A percentile compares a stretch with the other conserved stretches of the same genome.
Evolutionary conservation across 2,329 filamentous ascomycete genomes (phyloP).

Genomic region (Paecilomyces fulvus): DNA sequence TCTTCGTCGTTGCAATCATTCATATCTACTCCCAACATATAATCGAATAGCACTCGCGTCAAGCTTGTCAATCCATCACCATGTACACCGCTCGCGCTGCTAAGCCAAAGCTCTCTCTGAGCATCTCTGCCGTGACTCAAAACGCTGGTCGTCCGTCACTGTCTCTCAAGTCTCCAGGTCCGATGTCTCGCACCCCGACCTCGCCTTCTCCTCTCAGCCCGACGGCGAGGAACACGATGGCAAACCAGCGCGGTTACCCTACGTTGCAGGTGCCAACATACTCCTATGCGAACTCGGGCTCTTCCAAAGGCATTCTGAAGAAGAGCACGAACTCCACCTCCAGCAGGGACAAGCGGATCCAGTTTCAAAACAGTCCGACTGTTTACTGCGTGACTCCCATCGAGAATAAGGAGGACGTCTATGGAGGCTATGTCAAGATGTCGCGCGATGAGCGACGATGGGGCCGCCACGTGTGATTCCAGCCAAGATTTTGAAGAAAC

Average conservation of each 20-base stretch:
- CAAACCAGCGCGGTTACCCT: conserved; percentile 31
- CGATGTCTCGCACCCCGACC: conserved; percentile 34
- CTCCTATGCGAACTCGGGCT: conserved; percentile 36
- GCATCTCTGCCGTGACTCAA: conserved; percentile 30
- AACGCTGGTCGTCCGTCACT: conserved; percentile 27
- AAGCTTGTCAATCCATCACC: conserved; percentile 11
- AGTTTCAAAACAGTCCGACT: conserved; percentile 36
- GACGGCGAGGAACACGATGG: conserved; percentile 28
- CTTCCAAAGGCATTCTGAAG: conserved; percentile 42
- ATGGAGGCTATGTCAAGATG: conserved; percentile 39
- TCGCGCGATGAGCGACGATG: conserved; percentile 40
- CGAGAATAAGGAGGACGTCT: conserved; percentile 41
- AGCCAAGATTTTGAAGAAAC: neutral
- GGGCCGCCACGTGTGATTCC: conserved; percentile 27
- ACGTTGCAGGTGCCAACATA: conserved; percentile 33
- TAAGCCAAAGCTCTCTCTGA: conserved; percentile 41
- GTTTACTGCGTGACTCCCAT: conserved; percentile 42
- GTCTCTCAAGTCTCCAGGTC: conserved; percentile 36
- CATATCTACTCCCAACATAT: conserved; percentile 2
- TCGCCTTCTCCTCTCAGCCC: conserved; percentile 37
- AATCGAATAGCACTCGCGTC: neutral
- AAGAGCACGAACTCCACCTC: conserved; percentile 17
- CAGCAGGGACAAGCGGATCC: conserved; percentile 28
- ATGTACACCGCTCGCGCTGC: conserved; percentile 34
- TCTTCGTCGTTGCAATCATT: conserved; percentile 4